Conservation (phyloP, 2,329 filamentous ascomycete genomes). For the Colletotrichum echinochloae region DNA sequence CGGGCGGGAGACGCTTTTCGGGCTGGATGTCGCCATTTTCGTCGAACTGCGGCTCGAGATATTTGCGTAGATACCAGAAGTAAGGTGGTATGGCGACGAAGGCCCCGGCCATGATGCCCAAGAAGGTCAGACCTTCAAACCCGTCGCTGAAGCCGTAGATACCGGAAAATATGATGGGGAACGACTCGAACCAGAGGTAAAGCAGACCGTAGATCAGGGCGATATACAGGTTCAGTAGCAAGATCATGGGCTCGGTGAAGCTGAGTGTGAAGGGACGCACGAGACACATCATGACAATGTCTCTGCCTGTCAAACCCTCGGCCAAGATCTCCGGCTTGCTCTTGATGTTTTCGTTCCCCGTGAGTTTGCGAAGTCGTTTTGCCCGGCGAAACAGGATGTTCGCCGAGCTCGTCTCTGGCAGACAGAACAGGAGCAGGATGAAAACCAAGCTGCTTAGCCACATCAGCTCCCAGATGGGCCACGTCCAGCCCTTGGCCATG, state of each 20-base stretch:
- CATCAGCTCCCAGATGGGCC: slow-evolving; percentile 45
- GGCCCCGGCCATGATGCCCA: slow-evolving; percentile 69
- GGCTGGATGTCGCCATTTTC: slow-evolving; percentile 38
- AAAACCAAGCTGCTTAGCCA: slow-evolving; percentile 42
- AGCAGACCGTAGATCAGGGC: slow-evolving; percentile 64
- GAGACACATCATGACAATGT: slow-evolving; percentile 43
- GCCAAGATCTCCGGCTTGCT: slow-evolving; percentile 32
- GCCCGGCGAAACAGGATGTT: slow-evolving; percentile 44
- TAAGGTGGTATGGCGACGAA: slow-evolving; percentile 61
- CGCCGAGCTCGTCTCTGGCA: slow-evolving; percentile 44
- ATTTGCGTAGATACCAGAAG: slow-evolving; percentile 35
- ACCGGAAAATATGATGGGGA: slow-evolving; percentile 56
- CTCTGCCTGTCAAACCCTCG: slow-evolving; percentile 38
- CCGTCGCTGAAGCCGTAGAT: slow-evolving; percentile 62
- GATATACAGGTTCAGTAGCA: slow-evolving; percentile 54
- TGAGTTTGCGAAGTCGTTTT: slow-evolving; percentile 38
- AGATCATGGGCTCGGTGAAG: slow-evolving; percentile 50
- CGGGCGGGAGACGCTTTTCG: slow-evolving; percentile 42
- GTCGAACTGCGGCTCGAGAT: slow-evolving; percentile 40
- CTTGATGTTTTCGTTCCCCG: slow-evolving; percentile 30
- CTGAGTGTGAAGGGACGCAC: slow-evolving; percentile 49
- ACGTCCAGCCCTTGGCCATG: slow-evolving; percentile 42
- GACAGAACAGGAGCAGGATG: slow-evolving; percentile 43
- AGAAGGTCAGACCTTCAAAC: slow-evolving; percentile 70
- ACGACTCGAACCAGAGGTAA: slow-evolving; percentile 71